Conservation (phyloP, 179 eudicot genomes). For the Camellia oleifera region DNA sequence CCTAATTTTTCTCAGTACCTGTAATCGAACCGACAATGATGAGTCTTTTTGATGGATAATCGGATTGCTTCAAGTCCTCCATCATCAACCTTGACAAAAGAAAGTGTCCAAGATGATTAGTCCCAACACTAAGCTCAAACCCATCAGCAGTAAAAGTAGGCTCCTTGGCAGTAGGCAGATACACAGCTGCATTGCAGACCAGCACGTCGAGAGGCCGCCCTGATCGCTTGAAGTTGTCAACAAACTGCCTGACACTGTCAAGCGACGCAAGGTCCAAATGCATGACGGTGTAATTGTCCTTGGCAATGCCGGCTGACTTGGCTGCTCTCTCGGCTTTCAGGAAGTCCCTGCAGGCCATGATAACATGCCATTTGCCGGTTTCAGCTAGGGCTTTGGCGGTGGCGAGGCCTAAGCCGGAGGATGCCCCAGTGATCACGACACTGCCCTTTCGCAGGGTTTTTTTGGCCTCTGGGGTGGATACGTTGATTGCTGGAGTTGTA, state of each 20-base stretch:
- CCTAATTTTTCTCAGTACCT: not conserved
- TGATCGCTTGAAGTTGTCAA: conserved; percentile 53
- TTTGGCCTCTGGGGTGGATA: conserved; percentile 28
- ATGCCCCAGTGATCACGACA: conserved; percentile 53
- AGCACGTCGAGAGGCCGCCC: conserved; percentile 65
- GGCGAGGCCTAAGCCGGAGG: conserved; percentile 54
- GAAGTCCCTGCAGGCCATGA: conserved; percentile 59
- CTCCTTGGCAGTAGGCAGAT: conserved; percentile 25
- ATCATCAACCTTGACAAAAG: conserved; percentile 17
- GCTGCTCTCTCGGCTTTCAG: conserved; percentile 53
- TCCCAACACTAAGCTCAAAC: conserved; percentile 23
- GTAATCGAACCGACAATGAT: conserved; percentile 22
- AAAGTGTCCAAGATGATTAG: conserved; percentile 18
- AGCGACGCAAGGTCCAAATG: conserved; percentile 60
- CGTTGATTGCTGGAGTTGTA: conserved; percentile 38
- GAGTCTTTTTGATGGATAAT: conserved; percentile 20
- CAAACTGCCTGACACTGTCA: conserved; percentile 79
- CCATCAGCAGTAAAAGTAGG: conserved; percentile 24
- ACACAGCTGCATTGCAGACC: conserved; percentile 83
- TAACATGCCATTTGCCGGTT: conserved; percentile 55
- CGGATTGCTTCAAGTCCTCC: conserved; percentile 18
- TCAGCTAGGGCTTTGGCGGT: conserved; percentile 60
- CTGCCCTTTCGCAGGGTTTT: conserved; percentile 53
- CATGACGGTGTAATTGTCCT: conserved; percentile 40
- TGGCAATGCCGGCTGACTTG: conserved; percentile 47